Evolutionary conservation across 768 basidiomycete species (phyloP).

Genomic region (Tricholoma hemisulphureum): DNA sequence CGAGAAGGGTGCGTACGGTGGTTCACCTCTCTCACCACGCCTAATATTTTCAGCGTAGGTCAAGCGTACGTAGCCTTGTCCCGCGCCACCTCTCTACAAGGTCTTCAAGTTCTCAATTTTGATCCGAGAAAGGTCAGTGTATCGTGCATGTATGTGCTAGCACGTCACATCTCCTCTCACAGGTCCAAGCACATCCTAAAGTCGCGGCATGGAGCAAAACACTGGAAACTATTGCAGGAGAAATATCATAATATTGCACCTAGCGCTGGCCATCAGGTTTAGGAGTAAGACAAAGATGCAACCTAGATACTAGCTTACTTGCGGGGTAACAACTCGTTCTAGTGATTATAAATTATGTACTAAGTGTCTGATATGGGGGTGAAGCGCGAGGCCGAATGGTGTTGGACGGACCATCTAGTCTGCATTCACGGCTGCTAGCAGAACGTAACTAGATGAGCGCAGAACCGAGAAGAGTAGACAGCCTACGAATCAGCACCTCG

Average conservation of each 20-base stretch:
- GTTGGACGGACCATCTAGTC: too few species aligned
- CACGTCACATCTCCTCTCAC: background rate
- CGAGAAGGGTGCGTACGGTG: conserved; percentile 66
- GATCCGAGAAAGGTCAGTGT: conserved; percentile 62
- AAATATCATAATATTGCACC: background rate
- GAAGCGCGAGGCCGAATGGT: too few species aligned
- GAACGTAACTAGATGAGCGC: too few species aligned
- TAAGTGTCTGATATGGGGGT: too few species aligned
- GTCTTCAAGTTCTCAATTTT: conserved; percentile 83
- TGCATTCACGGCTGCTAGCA: too few species aligned
- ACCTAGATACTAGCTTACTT: background rate
- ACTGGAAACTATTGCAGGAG: conserved; percentile 47
- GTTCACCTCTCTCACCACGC: background rate
- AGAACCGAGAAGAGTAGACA: too few species aligned
- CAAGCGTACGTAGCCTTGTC: conserved; percentile 92
- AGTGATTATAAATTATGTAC: background rate
- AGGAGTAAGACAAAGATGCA: background rate
- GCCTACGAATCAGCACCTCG: too few species aligned
- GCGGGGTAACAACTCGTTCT: background rate
- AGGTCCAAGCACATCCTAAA: conserved; percentile 74
- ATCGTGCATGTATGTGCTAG: background rate
- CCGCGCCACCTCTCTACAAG: conserved; percentile 82
- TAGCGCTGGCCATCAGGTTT: background rate
- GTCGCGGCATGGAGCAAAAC: conserved; percentile 73
- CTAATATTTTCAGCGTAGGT: conserved; percentile 41